Base-by-base conservation (phyloP, 441 rosid genomes). In the Gossypium schwendimanii region DNA sequence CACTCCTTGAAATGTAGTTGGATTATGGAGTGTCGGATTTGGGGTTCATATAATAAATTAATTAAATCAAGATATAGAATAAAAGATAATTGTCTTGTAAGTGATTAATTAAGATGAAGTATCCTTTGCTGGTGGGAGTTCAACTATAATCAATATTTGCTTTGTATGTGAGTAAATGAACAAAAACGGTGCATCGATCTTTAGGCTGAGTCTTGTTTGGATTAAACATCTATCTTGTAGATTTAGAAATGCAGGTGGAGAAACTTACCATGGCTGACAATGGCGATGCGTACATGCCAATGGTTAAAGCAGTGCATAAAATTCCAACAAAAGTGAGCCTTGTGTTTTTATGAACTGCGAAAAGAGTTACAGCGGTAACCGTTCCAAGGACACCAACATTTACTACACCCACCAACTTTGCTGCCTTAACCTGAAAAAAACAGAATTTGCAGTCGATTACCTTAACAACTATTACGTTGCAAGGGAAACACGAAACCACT, bases 271-370 rank as follows among this genome's bases (percentile, higher is more conserved):
- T 85, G 72, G 70, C 85, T 0, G 83, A 62, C 0, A 87, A 71
- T 52, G 93, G 93, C 12, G 90, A 72, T 8, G 85, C 93, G 45
- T 87, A 87, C 90, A 88, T 83, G 60, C 81, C 86, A n/a, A 85
- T 73, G 26, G 82, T 87, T 49, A 87, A 75, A 0, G 36, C 86
- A 54, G 84, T 78, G 17, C 90, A 86, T 17, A 82, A 15, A 68
- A 84, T 70, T 44, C 90, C 93, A 23, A 84, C 81, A 7, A 85
- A 78, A 0, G 81, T 81, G 5, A 80, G 78, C 64, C 85, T 33
- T 26, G 73, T 4, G 5, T 49, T 49, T 36, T 82, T 81, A 70
- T 83, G 87, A 15, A 84, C 69, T 0, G 81, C 89, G 0, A 85
- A 63, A 23, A 85, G 81, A 17, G 90, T 84, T 31, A 77, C 72